phyloP scores from a whole-genome alignment of 371 early-diverging fungal species.

The Smittium culicis region DNA sequence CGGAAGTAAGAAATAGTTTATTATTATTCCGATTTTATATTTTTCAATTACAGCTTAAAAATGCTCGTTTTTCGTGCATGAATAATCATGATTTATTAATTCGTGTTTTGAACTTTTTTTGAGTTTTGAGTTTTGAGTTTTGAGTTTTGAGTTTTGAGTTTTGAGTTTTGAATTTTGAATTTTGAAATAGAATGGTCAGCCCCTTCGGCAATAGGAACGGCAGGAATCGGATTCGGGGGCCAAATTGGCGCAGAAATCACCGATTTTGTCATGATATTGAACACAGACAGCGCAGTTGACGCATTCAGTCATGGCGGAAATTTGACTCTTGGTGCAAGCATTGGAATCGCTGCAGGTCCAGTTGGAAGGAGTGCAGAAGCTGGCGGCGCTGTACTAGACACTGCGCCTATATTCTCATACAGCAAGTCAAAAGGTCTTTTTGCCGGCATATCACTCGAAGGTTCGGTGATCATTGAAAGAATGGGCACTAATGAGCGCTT shows the following conservation, averaged over 20 bases:
- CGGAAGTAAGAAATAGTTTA: no score
- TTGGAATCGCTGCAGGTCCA: conserved; percentile 75
- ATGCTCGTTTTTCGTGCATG: no score
- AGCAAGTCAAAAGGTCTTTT: conserved; percentile 84
- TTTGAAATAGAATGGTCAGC: conserved; percentile 51
- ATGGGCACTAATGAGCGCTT: conserved; percentile 86
- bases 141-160: not conserved
- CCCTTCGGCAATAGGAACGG: conserved; percentile 64
- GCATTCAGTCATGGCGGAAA: conserved; percentile 81
- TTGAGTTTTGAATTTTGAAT: not conserved
- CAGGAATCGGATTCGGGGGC: conserved; percentile 69
- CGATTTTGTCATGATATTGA: conserved; percentile 84
- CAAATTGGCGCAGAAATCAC: conserved; percentile 89
- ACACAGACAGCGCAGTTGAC: conserved; percentile 74
- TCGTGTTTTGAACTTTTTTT: no score
- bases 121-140: no score
- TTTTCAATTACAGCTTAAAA: no score
- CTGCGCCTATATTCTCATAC: conserved; percentile 90
- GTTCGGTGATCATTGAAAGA: conserved; percentile 79
- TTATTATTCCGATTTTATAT: no score
- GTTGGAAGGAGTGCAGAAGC: conserved; percentile 86
- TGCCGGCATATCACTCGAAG: conserved; percentile 89
- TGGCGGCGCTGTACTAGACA: conserved; percentile 49
- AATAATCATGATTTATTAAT: no score
- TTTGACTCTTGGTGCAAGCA: conserved; percentile 78